Evolutionary conservation across 2,329 filamentous ascomycete genomes (phyloP), one percentile per base, ranked within the genome.

Genomic region (Beauveria bassiana): DNA sequence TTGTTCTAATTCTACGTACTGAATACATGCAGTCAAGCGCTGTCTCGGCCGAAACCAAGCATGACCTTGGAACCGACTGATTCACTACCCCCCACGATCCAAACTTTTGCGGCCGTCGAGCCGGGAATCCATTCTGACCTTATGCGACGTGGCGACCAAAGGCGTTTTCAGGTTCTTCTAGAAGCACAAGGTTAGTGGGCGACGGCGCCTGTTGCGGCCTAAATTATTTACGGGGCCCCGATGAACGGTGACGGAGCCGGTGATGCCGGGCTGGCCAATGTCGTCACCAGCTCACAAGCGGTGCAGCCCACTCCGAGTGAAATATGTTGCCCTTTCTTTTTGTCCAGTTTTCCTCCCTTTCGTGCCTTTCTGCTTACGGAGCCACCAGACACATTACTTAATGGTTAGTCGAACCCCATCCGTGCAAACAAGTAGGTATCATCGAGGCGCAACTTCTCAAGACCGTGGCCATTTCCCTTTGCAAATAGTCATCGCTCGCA

Each of bases 211-310:
- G n/a, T 38, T 16, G 2, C 14, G 49, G 47, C 28, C 58, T 50
- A 53, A 46, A 20, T 60, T 60, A 53, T 40, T 53, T 60, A 53
- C 58, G 58, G 58, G 58, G n/a, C 58, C 31, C 20, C 3, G 47
- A 46, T 46, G 47, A n/a, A 53, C 12, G 24, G 26, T 38, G 26
- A 53, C n/a, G 50, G 42, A 60, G 58, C 50, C 58, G 58, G 58
- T 42, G 34, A 9, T 54, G 50, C 58, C 58, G 58, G 26, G n/a
- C 58, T 42, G 20, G 42, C 58, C 42, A 54, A 40, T 60, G 58
- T 54, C 50, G 50, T 60, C 58, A 47, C 58, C 42, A 54, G 50
- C 24, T 51, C 20, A 58, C 22, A 31, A 49, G 28, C 18, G 55
- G 57, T 14, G 47, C 22, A 22, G 22, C 22, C 47, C 47, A 31